A percentile compares a stretch with the other conserved stretches of the same genome.
These are phyloP conservation scores for Cucurbita ficifolia DNA, from an alignment of 306 rosid species.

Conservation along the genomic window DNA sequence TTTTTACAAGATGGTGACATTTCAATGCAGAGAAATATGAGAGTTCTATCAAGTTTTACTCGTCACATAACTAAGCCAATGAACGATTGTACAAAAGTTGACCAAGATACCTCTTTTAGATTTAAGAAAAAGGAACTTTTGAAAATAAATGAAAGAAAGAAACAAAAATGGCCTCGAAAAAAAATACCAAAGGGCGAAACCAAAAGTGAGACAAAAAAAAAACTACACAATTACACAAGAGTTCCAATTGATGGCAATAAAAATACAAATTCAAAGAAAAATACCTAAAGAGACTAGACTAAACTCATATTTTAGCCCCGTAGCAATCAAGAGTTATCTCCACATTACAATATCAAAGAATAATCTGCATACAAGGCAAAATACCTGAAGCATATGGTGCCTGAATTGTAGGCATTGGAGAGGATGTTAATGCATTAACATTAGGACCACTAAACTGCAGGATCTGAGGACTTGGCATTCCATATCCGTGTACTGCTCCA, in stretches of 20 bases:
- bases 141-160: background rate
- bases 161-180: background rate
- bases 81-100: too few species aligned
- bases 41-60: background rate
- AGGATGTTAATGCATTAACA: slow-evolving; percentile 61
- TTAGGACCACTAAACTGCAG: slow-evolving; percentile 66
- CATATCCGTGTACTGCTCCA: slow-evolving; percentile 57
- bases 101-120: too few species aligned
- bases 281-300: background rate
- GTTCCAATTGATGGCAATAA: background rate
- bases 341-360: background rate
- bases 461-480: slow-evolving; percentile 69
- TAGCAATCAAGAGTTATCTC: background rate
- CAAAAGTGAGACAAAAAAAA: background rate
- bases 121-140: too few species aligned
- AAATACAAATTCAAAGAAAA: background rate
- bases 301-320: background rate
- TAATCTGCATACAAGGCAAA: slow-evolving; percentile 5
- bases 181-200: background rate
- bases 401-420: slow-evolving; percentile 70
- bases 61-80: too few species aligned
- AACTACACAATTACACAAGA: background rate
- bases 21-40: background rate
- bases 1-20: background rate
- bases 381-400: slow-evolving; percentile 69